Evolutionary conservation across 129 eudicot genomes (phyloP).

Genomic region (Saposhnikovia divaricata): DNA sequence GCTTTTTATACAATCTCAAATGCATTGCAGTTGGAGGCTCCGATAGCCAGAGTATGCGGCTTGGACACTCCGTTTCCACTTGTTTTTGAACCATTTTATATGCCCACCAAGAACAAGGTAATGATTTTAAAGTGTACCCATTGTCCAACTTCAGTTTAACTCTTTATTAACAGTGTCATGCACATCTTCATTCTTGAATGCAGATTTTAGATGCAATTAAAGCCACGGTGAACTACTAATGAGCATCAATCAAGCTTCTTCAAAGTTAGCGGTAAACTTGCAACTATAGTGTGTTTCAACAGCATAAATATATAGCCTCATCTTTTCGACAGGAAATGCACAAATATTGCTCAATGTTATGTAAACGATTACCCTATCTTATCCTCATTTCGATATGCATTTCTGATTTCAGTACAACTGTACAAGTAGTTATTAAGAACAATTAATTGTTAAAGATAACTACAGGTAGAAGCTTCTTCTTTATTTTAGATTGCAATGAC

Average conservation of each 20-base stretch:
- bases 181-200: conserved; percentile 15
- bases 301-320: not conserved
- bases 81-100: conserved; percentile 87
- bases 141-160: not conserved
- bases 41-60: conserved; percentile 97
- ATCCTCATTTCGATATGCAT: not conserved
- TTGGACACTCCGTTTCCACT: conserved; percentile 96
- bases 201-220: conserved; percentile 95
- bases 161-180: not conserved
- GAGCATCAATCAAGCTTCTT: not conserved
- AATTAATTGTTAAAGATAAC: not conserved
- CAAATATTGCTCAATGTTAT: not conserved
- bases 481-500: not conserved
- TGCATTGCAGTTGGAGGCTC: conserved; percentile 83
- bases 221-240: conserved; percentile 66
- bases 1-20: not conserved
- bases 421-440: not conserved
- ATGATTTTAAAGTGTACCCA: not conserved
- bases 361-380: not conserved
- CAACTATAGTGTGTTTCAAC: not conserved
- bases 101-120: conserved; percentile 96
- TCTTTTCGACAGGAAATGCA: not conserved
- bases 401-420: not conserved
- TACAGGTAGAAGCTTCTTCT: not conserved
- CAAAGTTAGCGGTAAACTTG: not conserved